Evolutionary conservation across 768 basidiomycete genomes (phyloP).

Genomic region (Lentinula boryana): DNA sequence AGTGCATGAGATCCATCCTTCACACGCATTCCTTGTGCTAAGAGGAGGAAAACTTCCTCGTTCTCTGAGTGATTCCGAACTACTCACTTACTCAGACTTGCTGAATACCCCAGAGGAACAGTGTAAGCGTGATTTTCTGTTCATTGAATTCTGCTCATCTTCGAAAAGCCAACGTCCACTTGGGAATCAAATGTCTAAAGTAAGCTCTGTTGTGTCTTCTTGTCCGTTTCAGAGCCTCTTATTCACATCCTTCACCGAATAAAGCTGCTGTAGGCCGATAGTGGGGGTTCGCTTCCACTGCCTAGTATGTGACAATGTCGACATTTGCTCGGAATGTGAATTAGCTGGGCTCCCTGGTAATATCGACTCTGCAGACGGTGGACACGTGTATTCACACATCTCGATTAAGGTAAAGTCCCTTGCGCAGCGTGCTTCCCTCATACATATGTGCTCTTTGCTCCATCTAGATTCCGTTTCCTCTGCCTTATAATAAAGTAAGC

Average conservation of each 20-base stretch:
- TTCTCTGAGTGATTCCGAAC: slow-evolving; percentile 33
- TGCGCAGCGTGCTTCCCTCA: no score
- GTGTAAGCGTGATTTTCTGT: slow-evolving; percentile 38
- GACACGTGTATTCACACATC: slow-evolving; percentile 82
- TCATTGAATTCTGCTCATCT: not conserved
- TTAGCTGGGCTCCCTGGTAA: slow-evolving; percentile 82
- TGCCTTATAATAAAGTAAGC: slow-evolving; percentile 61
- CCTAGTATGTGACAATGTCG: slow-evolving; percentile 77
- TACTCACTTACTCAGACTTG: slow-evolving; percentile 14
- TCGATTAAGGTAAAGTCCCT: slow-evolving; percentile 73
- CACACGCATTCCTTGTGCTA: slow-evolving; percentile 78
- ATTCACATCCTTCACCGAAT: not conserved
- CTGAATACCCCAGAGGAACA: slow-evolving; percentile 49
- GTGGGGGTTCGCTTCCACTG: slow-evolving; percentile 92
- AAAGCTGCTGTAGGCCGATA: slow-evolving; percentile 83
- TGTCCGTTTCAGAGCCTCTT: not conserved
- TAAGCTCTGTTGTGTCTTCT: slow-evolving; percentile 32
- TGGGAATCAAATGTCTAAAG: slow-evolving; percentile 84
- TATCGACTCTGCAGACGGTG: slow-evolving; percentile 68
- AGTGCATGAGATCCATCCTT: slow-evolving; percentile 89
- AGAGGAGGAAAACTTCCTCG: slow-evolving; percentile 61
- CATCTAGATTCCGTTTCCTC: slow-evolving; percentile 81
- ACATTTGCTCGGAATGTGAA: slow-evolving; percentile 86
- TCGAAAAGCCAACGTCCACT: slow-evolving; percentile 62
- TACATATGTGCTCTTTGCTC: not conserved